Evolutionary conservation across 2,329 filamentous ascomycete genomes (phyloP), one percentile per base, ranked within the genome.

Genomic region (Colletotrichum neosansevieriae): DNA sequence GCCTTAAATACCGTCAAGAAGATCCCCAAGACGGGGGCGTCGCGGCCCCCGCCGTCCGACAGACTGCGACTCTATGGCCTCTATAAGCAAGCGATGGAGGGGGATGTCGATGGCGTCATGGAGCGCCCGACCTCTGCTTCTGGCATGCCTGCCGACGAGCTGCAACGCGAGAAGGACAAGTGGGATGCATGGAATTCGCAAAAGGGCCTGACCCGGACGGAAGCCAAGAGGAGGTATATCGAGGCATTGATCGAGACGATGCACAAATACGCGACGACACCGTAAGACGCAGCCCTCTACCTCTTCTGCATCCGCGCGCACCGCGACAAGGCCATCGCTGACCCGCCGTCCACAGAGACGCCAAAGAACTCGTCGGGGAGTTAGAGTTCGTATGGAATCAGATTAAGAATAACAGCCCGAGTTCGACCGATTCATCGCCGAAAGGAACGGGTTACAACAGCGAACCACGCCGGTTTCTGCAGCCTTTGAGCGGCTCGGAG

Each of bases 331-430:
- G 29, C 21, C 21, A 3, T 47, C 49, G 32, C 66, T 69, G 56
- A 69, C 49, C 56, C 66, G 40, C 42, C 40, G 34, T 19, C 15
- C 21, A 19, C 71, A 90, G 88, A 56, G 94, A 97, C 77, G 94
- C 94, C 7, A 88, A 91, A 68, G 94, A 97, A 79, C 86, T 99
- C 44, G 94, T 98, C 42, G 86, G 90, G 10, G 96, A 99, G 79
- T 88, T 99, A n/a, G 96, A 99, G 80, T 99, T 98, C 75, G 95
- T 99, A 44, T 99, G 96, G 96, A 94, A 98, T 74, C 96, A 98
- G 79, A 95, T 99, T 74, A 97, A 96, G 79, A 92, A 91, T 73
- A 98, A 95, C 74, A 88, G 89, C 11, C 89, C 91, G 4, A 88
- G 87, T 17, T 89, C 91, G 42, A 82, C 89, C 44, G 78, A 86